A percentile compares a stretch with the other conserved stretches of the same genome.
Evolutionary conservation across 1,284 basidiomycete species (phyloP).

Genomic region (Coniferiporia sulphurascens): DNA sequence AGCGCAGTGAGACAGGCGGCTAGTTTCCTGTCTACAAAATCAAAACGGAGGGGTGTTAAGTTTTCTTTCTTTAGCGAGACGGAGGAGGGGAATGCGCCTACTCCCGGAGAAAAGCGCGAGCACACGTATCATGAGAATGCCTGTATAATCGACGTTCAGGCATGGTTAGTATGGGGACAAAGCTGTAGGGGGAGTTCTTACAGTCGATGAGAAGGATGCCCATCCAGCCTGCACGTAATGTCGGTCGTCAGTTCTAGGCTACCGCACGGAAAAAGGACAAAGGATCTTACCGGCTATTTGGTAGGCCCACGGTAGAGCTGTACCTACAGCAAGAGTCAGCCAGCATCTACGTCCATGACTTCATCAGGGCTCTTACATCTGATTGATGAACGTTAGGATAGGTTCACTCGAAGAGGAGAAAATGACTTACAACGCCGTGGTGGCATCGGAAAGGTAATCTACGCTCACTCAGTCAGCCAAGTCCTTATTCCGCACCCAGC

Average conservation of each 20-base stretch:
- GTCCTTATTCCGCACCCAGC: too few species aligned
- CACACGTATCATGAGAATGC: slow-evolving; percentile 5
- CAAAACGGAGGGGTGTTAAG: neutral
- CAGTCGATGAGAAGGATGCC: slow-evolving; percentile 8
- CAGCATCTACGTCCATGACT: too few species aligned
- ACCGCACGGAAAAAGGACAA: neutral
- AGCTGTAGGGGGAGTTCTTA: neutral
- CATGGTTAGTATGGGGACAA: neutral
- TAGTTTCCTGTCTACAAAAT: neutral
- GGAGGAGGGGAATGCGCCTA: neutral
- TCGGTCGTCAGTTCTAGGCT: neutral
- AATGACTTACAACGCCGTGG: too few species aligned
- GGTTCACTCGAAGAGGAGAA: too few species aligned
- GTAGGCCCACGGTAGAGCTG: slow-evolving; percentile 1
- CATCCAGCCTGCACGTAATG: neutral
- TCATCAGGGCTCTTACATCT: too few species aligned
- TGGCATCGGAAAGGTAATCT: too few species aligned
- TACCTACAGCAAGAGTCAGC: neutral
- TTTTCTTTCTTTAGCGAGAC: neutral
- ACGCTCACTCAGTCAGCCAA: too few species aligned
- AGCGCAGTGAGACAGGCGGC: neutral
- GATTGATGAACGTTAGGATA: too few species aligned
- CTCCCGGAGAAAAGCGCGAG: slow-evolving; percentile 1
- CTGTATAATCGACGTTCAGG: neutral
- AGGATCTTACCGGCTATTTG: slow-evolving; percentile 2